Percentiles rank a stretch among this genome's conserved stretches.
Conservation (phyloP, 2,329 filamentous ascomycete genomes). For the Monosporascus sp. region DNA sequence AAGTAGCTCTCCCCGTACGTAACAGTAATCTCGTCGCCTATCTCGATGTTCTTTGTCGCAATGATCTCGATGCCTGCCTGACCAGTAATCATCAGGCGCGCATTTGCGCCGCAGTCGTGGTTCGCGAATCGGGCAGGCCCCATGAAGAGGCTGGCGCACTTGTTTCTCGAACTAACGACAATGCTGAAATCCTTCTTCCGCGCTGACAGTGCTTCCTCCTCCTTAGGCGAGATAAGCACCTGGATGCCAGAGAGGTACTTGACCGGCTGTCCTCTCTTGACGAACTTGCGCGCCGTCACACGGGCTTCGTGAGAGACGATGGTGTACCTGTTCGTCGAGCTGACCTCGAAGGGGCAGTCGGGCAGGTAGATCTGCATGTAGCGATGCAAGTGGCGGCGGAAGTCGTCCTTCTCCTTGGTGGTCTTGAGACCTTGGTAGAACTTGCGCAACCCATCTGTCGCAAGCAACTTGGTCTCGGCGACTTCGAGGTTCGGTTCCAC, state of each 20-base stretch:
- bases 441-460: slow-evolving; percentile 66
- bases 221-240: slow-evolving; percentile 85
- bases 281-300: slow-evolving; percentile 72
- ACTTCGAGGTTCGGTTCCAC: slow-evolving; percentile 64
- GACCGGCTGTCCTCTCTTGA: slow-evolving; percentile 77
- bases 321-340: slow-evolving; percentile 88
- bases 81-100: slow-evolving; percentile 75
- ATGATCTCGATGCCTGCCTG: slow-evolving; percentile 87
- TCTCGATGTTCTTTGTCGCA: slow-evolving; percentile 71
- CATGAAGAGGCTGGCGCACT: slow-evolving; percentile 85
- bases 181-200: slow-evolving; percentile 94
- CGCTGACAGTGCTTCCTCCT: slow-evolving; percentile 74
- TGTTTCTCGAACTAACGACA: slow-evolving; percentile 87
- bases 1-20: slow-evolving; percentile 96
- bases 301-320: slow-evolving; percentile 86
- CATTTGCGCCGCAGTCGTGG: slow-evolving; percentile 93
- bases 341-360: slow-evolving; percentile 91
- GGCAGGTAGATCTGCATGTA: slow-evolving; percentile 91
- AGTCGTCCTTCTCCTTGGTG: slow-evolving; percentile 78
- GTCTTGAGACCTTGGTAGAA: slow-evolving; percentile 65
- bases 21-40: slow-evolving; percentile 93
- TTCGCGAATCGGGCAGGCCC: slow-evolving; percentile 95
- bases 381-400: slow-evolving; percentile 76
- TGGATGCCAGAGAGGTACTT: slow-evolving; percentile 90
- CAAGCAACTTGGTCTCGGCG: slow-evolving; percentile 68